phyloP scores from a whole-genome alignment of 179 eudicot genomes.

The Kewa caespitosa region DNA sequence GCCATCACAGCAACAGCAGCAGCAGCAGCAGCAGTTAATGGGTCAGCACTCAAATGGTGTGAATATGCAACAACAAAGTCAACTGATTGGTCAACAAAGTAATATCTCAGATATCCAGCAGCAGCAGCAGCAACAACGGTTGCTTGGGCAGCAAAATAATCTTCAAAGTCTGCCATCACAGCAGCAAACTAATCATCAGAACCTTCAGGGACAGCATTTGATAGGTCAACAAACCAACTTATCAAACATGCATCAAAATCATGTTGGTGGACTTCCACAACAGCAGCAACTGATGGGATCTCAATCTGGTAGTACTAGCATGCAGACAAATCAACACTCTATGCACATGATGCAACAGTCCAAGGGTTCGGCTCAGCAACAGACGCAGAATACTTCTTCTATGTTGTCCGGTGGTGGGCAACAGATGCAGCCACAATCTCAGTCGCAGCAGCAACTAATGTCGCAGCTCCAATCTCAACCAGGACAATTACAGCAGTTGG shows the following conservation, averaged over 20 bases:
- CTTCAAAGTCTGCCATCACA: constrained; percentile 55
- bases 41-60: constrained; percentile 58
- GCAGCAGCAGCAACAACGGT: constrained; percentile 66
- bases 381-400: constrained; percentile 46
- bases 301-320: constrained; percentile 59
- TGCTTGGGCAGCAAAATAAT: constrained; percentile 65
- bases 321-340: constrained; percentile 67
- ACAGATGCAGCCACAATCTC: constrained; percentile 49
- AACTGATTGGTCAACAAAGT: constrained; percentile 60
- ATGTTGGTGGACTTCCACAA: constrained; percentile 44
- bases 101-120: constrained; percentile 71
- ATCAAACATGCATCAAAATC: constrained; percentile 60
- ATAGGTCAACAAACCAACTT: constrained; percentile 61
- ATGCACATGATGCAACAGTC: constrained; percentile 63
- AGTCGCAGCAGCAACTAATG: constrained; percentile 63
- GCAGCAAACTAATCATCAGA: constrained; percentile 47
- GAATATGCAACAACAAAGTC: constrained; percentile 68
- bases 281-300: constrained; percentile 60
- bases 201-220: constrained; percentile 51
- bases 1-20: constrained; percentile 38
- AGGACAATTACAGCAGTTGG: constrained; percentile 68
- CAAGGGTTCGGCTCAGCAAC: constrained; percentile 63
- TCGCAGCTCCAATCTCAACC: constrained; percentile 85
- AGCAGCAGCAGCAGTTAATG: constrained; percentile 55
- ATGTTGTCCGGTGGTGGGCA: constrained; percentile 52